Evolutionary conservation across 768 basidiomycete genomes (phyloP).

Genomic region (Fomitopsis serialis): DNA sequence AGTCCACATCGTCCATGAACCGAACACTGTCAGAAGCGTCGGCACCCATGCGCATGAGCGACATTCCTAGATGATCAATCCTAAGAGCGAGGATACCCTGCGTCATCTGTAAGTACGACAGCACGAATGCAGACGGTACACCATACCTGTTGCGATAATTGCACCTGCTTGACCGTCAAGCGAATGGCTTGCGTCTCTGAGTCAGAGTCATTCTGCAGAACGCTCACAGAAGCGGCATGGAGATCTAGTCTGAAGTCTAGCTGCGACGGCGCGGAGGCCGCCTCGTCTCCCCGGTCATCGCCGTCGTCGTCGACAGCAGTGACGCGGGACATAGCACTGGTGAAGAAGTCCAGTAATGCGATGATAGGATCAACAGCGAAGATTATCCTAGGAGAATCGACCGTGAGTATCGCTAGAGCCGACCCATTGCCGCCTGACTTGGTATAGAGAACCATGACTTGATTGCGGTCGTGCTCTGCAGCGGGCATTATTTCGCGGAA

Average conservation of each 20-base stretch:
- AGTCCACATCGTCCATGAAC: slow-evolving; percentile 89
- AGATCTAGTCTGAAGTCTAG: slow-evolving; percentile 80
- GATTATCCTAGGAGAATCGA: slow-evolving; percentile 91
- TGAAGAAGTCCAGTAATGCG: slow-evolving; percentile 82
- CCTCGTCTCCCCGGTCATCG: slow-evolving; percentile 2
- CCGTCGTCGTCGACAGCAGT: slow-evolving; percentile 11
- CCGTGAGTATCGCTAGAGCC: slow-evolving; percentile 74
- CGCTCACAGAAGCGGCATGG: slow-evolving; percentile 81
- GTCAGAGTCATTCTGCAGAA: slow-evolving; percentile 82
- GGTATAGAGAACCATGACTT: slow-evolving; percentile 91
- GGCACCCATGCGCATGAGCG: slow-evolving; percentile 78
- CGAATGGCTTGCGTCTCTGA: slow-evolving; percentile 81
- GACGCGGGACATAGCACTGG: slow-evolving; percentile 39
- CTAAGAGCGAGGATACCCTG: slow-evolving; percentile 81
- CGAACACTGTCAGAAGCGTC: slow-evolving; percentile 75
- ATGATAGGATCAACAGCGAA: slow-evolving; percentile 91
- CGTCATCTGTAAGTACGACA: not conserved
- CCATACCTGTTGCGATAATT: slow-evolving; percentile 86
- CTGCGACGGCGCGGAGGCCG: slow-evolving; percentile 8
- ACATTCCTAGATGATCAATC: slow-evolving; percentile 86
- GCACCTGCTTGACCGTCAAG: slow-evolving; percentile 74
- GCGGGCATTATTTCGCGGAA: slow-evolving; percentile 96
- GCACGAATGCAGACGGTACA: not conserved
- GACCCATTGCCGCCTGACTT: slow-evolving; percentile 57
- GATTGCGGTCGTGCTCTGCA: slow-evolving; percentile 80